Evolutionary conservation across 345 rosid species (phyloP).

Genomic region (Salix koriyanagi): DNA sequence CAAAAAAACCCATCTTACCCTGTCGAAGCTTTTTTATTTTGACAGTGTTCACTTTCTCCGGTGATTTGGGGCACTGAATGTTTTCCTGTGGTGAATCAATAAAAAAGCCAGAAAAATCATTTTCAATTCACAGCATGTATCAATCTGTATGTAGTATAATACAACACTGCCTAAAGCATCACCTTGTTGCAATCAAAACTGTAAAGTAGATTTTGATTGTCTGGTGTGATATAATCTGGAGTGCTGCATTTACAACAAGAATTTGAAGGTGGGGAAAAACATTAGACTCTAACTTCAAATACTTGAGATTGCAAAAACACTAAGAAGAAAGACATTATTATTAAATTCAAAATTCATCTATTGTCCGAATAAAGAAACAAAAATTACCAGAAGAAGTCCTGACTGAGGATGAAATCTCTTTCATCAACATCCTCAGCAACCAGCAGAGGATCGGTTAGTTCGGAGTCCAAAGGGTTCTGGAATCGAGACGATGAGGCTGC

Average conservation of each 20-base stretch:
- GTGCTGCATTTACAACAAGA: constrained; percentile 51
- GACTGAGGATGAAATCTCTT: constrained; percentile 78
- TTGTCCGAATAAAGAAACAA: neutral
- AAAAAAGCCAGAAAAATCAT: neutral
- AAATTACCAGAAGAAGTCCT: constrained; percentile 87
- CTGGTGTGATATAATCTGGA: constrained; percentile 94
- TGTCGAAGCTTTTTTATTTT: constrained; percentile 53
- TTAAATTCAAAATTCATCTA: neutral
- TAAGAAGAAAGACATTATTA: neutral
- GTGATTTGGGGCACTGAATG: constrained; percentile 79
- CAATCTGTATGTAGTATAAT: neutral
- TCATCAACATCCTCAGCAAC: constrained; percentile 35
- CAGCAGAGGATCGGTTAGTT: constrained; percentile 25
- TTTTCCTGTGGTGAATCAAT: constrained; percentile 47
- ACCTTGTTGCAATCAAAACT: constrained; percentile 68
- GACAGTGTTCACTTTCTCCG: constrained; percentile 64
- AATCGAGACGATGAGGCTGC: constrained; percentile 21
- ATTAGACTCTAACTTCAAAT: neutral
- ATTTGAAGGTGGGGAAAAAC: neutral
- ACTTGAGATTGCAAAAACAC: neutral
- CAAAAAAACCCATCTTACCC: constrained; percentile 38
- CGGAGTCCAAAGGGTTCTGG: constrained; percentile 47
- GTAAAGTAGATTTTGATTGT: constrained; percentile 56
- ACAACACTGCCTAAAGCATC: neutral
- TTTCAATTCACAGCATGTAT: constrained; percentile 1